phyloP scores from a whole-genome alignment of 768 basidiomycete genomes.

The Pilatotrama ljubarskyi region DNA sequence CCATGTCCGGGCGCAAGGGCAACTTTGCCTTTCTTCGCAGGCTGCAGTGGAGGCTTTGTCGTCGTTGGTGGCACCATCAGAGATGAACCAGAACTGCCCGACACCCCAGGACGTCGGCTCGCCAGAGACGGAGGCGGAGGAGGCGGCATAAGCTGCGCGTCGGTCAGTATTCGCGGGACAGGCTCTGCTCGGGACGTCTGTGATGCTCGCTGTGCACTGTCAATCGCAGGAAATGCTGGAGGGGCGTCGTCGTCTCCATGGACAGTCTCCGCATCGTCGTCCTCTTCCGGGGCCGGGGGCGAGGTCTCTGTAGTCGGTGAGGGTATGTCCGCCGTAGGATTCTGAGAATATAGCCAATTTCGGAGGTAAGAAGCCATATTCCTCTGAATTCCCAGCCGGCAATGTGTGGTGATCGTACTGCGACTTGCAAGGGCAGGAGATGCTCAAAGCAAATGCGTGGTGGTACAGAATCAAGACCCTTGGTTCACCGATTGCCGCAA shows the following conservation, averaged over 20 bases:
- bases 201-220: slow-evolving; percentile 67
- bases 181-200: slow-evolving; percentile 32
- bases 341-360: slow-evolving; percentile 47
- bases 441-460: background rate
- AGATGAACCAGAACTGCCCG: slow-evolving; percentile 24
- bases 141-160: slow-evolving; percentile 55
- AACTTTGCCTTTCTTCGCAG: slow-evolving; percentile 74
- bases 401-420: too few species aligned
- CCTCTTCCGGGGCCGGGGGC: slow-evolving; percentile 34
- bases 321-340: slow-evolving; percentile 27
- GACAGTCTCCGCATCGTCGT: slow-evolving; percentile 42
- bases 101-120: slow-evolving; percentile 34
- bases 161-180: slow-evolving; percentile 44
- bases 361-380: slow-evolving; percentile 61
- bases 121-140: slow-evolving; percentile 46
- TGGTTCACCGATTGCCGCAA: too few species aligned
- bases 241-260: slow-evolving; percentile 46
- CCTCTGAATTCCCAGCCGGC: too few species aligned
- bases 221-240: slow-evolving; percentile 71
- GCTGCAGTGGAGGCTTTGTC: slow-evolving; percentile 51
- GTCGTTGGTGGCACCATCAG: slow-evolving; percentile 66
- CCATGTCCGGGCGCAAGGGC: slow-evolving; percentile 89
- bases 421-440: too few species aligned
- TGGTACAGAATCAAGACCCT: too few species aligned
- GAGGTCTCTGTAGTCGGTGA: slow-evolving; percentile 40